A percentile compares a stretch with the other conserved stretches of the same genome.
These are phyloP conservation scores for Microdochium paspali DNA, from an alignment of 2,329 filamentous ascomycete species.

Conservation along the genomic window DNA sequence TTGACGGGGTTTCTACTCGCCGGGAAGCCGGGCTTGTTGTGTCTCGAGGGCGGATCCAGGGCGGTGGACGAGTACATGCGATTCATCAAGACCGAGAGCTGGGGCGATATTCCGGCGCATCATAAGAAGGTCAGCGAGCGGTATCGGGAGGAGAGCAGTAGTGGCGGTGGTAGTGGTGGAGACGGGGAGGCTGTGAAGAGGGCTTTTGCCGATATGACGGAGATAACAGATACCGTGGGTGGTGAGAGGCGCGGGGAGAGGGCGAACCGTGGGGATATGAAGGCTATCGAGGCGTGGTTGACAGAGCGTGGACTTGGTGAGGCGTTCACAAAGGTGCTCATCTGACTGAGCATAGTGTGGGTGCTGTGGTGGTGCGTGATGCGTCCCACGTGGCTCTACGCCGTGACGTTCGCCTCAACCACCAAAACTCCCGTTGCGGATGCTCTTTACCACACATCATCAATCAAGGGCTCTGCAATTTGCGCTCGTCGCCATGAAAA, in stretches of 20 bases:
- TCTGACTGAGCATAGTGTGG: constrained; percentile 6
- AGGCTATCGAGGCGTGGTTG: constrained; percentile 39
- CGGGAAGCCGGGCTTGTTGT: constrained; percentile 47
- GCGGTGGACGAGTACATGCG: constrained; percentile 50
- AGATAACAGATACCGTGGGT: constrained; percentile 40
- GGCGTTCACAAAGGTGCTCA: constrained; percentile 31
- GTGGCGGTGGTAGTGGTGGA: neutral
- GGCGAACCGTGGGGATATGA: constrained; percentile 43
- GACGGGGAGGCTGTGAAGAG: constrained; percentile 13
- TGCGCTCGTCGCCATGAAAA: too few relatives aligned
- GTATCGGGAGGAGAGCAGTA: constrained; percentile 26
- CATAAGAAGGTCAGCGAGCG: constrained; percentile 55
- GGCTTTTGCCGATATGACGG: constrained; percentile 44
- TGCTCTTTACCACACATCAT: too few relatives aligned
- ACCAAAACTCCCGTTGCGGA: too few relatives aligned
- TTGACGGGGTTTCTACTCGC: constrained; percentile 52
- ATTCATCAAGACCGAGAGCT: constrained; percentile 54
- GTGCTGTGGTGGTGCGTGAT: neutral
- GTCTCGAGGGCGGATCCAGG: constrained; percentile 36
- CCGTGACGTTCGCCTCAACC: too few relatives aligned
- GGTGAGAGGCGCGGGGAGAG: constrained; percentile 37
- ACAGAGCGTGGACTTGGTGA: constrained; percentile 31
- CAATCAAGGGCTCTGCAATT: too few relatives aligned
- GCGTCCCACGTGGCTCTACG: too few relatives aligned
- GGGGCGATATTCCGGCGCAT: constrained; percentile 51